phyloP scores from a whole-genome alignment of 805 yeast genomes.

The Suhomyces sp. region DNA sequence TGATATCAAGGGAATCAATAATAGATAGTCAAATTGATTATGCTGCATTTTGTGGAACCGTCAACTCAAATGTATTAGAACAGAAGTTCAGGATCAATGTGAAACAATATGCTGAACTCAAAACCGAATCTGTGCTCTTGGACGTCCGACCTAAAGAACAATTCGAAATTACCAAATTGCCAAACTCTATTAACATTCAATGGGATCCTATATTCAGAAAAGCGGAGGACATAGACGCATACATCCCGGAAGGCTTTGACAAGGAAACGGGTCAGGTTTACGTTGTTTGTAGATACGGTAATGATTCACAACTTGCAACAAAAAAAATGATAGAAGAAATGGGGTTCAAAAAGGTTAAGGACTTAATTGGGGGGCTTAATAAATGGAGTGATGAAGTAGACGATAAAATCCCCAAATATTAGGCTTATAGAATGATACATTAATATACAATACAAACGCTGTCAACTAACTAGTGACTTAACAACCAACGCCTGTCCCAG shows the following conservation, averaged over 20 bases:
- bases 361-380: conserved; percentile 75
- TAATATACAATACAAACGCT: too few species aligned
- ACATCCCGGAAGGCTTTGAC: conserved; percentile 17
- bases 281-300: conserved; percentile 84
- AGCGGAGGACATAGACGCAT: conserved; percentile 18
- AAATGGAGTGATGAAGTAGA: conserved; percentile 68
- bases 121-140: conserved; percentile 37
- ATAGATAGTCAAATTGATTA: conserved; percentile 56
- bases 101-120: conserved; percentile 31
- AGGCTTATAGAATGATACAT: conserved; percentile 10
- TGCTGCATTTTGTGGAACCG: conserved; percentile 69
- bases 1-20: conserved; percentile 49
- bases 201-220: conserved; percentile 46
- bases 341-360: conserved; percentile 52
- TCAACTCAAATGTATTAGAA: conserved; percentile 46
- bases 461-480: too few species aligned
- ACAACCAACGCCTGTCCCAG: too few species aligned
- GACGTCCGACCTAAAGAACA: conserved; percentile 87
- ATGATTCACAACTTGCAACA: conserved; percentile 84
- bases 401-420: conserved; percentile 61
- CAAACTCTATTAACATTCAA: conserved; percentile 63
- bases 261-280: conserved; percentile 35
- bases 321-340: conserved; percentile 48
- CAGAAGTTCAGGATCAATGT: conserved; percentile 47
- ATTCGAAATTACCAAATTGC: conserved; percentile 62